Evolutionary conservation across 148 eudicot species (phyloP).

Genomic region (Linanthus parryae): DNA sequence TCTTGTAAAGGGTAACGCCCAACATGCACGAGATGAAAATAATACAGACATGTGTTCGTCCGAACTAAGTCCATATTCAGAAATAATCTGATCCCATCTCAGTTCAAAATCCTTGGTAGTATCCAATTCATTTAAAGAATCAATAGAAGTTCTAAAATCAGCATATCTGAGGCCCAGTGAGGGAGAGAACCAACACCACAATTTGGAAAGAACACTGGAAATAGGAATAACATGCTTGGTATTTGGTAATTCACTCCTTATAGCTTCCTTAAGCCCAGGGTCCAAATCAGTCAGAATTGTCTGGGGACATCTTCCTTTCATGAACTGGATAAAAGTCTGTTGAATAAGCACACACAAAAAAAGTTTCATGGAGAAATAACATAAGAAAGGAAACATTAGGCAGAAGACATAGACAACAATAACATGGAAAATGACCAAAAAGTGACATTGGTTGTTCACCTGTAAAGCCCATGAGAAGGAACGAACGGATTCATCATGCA

Average conservation of each 20-base stretch:
- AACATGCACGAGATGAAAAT: conserved; percentile 20
- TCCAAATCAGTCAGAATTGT: conserved; percentile 34
- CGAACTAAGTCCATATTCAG: conserved; percentile 23
- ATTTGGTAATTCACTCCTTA: conserved; percentile 25
- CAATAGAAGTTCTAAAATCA: conserved; percentile 30
- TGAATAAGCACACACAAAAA: not conserved
- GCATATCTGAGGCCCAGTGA: conserved; percentile 23
- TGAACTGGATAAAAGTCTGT: conserved; percentile 29
- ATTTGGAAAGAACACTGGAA: conserved; percentile 31
- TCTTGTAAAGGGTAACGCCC: conserved; percentile 23
- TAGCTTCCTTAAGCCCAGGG: conserved; percentile 26
- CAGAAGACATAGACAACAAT: not conserved
- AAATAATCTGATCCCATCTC: conserved; percentile 23
- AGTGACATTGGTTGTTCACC: conserved; percentile 7
- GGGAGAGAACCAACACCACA: conserved; percentile 31
- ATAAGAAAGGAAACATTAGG: not conserved
- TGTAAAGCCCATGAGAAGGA: conserved; percentile 28
- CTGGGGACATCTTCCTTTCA: conserved; percentile 27
- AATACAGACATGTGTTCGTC: conserved; percentile 20
- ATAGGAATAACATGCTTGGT: conserved; percentile 28
- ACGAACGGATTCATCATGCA: conserved; percentile 27
- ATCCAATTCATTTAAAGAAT: conserved; percentile 16
- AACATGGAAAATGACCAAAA: not conserved
- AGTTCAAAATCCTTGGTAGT: conserved; percentile 24
- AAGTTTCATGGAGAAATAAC: too few species aligned